Conservation (phyloP, 768 basidiomycete species). For the Goffeauzyma gilvescens region DNA sequence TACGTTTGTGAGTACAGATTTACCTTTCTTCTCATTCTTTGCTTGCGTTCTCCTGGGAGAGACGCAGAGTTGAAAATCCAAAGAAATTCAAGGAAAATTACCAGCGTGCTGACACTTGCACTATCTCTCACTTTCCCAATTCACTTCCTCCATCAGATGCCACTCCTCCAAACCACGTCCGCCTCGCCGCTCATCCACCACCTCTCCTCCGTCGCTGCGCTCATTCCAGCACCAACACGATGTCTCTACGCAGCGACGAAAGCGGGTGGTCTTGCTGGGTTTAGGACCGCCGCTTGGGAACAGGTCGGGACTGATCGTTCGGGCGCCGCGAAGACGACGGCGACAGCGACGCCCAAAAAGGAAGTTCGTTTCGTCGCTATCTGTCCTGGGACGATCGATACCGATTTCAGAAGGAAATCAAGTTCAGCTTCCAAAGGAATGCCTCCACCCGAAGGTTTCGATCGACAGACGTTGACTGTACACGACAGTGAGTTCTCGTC, state of each 20-base stretch:
- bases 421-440: slow-evolving; percentile 13
- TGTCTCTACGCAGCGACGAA: slow-evolving; percentile 70
- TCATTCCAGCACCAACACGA: slow-evolving; percentile 70
- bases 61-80: no score
- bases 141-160: slow-evolving; percentile 40
- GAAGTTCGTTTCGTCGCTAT: no score
- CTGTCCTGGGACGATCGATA: slow-evolving; percentile 29
- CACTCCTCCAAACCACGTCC: slow-evolving; percentile 49
- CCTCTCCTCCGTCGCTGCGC: slow-evolving; percentile 56
- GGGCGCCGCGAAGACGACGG: no score
- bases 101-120: no score
- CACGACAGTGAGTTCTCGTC: slow-evolving; percentile 6
- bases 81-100: no score
- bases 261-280: slow-evolving; percentile 36
- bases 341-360: no score
- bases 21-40: background rate
- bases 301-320: no score
- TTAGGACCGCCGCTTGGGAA: slow-evolving; percentile 21
- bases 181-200: slow-evolving; percentile 54
- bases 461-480: slow-evolving; percentile 5
- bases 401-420: slow-evolving; percentile 26
- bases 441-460: slow-evolving; percentile 3
- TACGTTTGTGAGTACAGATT: slow-evolving; percentile 22
- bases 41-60: no score
- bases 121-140: background rate